Evolutionary conservation across 495 filamentous ascomycete genomes (phyloP).

Genomic region (Collariella sp.): DNA sequence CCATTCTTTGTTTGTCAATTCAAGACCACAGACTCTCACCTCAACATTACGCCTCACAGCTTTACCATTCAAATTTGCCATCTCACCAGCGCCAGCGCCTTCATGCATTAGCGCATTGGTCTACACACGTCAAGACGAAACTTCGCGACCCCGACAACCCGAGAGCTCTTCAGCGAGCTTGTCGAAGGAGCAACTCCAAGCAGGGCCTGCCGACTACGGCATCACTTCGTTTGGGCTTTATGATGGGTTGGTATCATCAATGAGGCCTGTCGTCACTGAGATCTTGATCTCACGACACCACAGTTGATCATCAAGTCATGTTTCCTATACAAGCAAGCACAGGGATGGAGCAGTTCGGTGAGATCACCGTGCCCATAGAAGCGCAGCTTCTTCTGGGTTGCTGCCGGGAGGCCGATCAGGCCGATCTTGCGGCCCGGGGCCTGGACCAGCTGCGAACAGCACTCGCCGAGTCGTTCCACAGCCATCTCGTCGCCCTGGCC

Average conservation of each 20-base stretch:
- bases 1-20: background rate
- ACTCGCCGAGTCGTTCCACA: slow-evolving; percentile 34
- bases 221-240: slow-evolving; percentile 13
- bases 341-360: slow-evolving; percentile 17
- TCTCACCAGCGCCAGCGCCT: background rate
- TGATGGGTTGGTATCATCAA: slow-evolving; percentile 13
- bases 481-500: slow-evolving; percentile 34
- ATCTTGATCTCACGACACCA: background rate
- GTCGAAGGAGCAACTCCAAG: background rate
- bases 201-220: background rate
- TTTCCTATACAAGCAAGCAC: background rate
- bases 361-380: slow-evolving; percentile 12
- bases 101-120: background rate
- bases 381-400: slow-evolving; percentile 37
- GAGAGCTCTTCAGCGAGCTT: background rate
- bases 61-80: too few species aligned
- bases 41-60: background rate
- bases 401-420: slow-evolving; percentile 38
- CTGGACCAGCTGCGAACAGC: slow-evolving; percentile 35
- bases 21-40: background rate
- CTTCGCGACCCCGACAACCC: background rate
- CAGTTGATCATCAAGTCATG: background rate
- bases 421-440: slow-evolving; percentile 30
- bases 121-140: too few species aligned
- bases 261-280: background rate